Evolutionary conservation across 2,329 filamentous ascomycete genomes (phyloP).

Genomic region (Penicillium sp.): DNA sequence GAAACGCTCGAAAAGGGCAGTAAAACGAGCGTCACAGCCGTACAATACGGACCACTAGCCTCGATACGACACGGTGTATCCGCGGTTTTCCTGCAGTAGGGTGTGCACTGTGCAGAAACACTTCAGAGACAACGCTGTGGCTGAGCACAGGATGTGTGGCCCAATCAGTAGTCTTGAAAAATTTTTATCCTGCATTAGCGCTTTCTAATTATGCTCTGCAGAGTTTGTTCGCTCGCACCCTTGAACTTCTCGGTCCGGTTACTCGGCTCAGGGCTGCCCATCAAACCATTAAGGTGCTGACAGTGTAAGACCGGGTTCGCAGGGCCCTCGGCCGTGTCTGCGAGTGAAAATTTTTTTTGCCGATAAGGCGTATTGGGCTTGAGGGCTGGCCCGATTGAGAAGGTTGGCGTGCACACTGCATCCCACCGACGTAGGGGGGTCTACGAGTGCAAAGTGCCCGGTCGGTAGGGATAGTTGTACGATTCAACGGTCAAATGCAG

Average conservation of each 20-base stretch:
- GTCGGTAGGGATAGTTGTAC: too few relatives aligned
- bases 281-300: slow-evolving; percentile 24
- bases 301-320: neutral
- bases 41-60: slow-evolving; percentile 6
- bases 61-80: slow-evolving; percentile 7
- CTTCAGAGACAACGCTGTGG: slow-evolving; percentile 11
- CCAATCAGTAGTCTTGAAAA: slow-evolving; percentile 24
- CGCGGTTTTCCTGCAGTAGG: neutral
- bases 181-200: slow-evolving; percentile 25
- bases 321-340: neutral
- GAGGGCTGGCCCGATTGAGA: slow-evolving; percentile 5
- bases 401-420: slow-evolving; percentile 3
- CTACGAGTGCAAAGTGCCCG: neutral
- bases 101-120: too few relatives aligned
- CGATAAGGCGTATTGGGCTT: neutral
- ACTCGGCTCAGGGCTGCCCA: neutral
- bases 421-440: neutral
- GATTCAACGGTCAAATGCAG: neutral
- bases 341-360: slow-evolving; percentile 16
- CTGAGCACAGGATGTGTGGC: slow-evolving; percentile 12
- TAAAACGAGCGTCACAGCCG: neutral
- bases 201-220: slow-evolving; percentile 23
- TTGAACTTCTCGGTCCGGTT: neutral
- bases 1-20: neutral
- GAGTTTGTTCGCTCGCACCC: slow-evolving; percentile 9